phyloP scores from a whole-genome alignment of 768 basidiomycete genomes.

The Tylopilus sp. region DNA sequence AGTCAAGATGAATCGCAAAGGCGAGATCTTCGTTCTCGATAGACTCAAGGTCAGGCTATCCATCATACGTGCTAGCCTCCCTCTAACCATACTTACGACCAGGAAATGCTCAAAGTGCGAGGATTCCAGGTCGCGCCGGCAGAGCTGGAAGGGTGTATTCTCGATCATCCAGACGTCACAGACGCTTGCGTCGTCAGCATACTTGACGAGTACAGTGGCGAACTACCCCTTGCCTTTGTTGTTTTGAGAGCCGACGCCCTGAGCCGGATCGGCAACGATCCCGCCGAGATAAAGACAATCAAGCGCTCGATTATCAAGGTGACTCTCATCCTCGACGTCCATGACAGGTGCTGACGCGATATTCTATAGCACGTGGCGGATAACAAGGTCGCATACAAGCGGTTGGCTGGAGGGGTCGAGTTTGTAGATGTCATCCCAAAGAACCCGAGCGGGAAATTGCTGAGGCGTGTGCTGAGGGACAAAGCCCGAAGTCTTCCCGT shows the following conservation, averaged over 20 bases:
- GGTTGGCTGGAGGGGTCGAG: constrained; percentile 57
- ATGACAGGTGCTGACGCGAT: background rate
- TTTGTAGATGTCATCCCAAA: constrained; percentile 63
- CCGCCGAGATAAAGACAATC: constrained; percentile 33
- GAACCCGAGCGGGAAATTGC: constrained; percentile 69
- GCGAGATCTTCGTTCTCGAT: constrained; percentile 68
- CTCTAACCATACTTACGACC: background rate
- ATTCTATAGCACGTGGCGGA: constrained; percentile 55
- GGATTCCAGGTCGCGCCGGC: constrained; percentile 60
- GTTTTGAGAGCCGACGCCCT: constrained; percentile 44
- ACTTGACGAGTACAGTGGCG: constrained; percentile 72
- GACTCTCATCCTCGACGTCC: background rate
- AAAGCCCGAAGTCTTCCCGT: constrained; percentile 34
- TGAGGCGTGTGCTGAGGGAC: constrained; percentile 53
- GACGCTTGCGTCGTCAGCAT: constrained; percentile 66
- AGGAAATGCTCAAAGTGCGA: constrained; percentile 73
- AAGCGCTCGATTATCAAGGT: constrained; percentile 55
- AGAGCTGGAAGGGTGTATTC: constrained; percentile 62
- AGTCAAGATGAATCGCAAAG: constrained; percentile 57
- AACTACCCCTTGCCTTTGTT: constrained; percentile 69
- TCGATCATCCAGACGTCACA: constrained; percentile 56
- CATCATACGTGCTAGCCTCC: background rate
- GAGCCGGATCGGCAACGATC: constrained; percentile 31
- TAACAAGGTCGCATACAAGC: constrained; percentile 58
- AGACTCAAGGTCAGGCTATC: constrained; percentile 56